phyloP scores from a whole-genome alignment of 768 basidiomycete species.

The Xerocomellus intermedius region DNA sequence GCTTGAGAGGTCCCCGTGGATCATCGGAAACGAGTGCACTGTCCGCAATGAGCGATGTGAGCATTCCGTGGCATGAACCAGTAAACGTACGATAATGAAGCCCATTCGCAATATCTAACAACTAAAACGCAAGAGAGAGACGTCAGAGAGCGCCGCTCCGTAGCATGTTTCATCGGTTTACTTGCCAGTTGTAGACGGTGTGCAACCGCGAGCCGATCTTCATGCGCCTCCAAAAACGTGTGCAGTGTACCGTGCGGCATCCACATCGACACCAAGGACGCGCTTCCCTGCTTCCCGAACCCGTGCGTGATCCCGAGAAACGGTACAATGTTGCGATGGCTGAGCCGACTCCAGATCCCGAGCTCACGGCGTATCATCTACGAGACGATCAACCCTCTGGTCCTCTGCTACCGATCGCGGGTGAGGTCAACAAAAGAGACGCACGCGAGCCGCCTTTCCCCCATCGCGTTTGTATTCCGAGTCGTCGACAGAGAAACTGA shows the following conservation, averaged over 20 bases:
- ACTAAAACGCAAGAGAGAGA: neutral
- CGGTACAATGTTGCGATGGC: neutral
- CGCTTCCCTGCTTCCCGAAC: slow-evolving; percentile 5
- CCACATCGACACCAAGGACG: slow-evolving; percentile 7
- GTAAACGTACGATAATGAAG: slow-evolving; percentile 2
- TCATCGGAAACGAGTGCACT: slow-evolving; percentile 13
- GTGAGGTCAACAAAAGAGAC: neutral
- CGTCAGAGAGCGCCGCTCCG: neutral
- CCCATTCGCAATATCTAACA: slow-evolving; percentile 8
- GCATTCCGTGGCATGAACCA: neutral
- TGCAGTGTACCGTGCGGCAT: slow-evolving; percentile 8
- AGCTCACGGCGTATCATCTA: slow-evolving; percentile 9
- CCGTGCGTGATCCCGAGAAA: slow-evolving; percentile 4
- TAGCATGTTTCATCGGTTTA: neutral
- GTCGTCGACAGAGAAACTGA: slow-evolving; percentile 7
- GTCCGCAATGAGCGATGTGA: neutral
- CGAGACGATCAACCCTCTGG: neutral
- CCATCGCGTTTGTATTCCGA: neutral
- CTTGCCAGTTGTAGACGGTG: slow-evolving; percentile 7
- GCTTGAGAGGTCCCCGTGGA: slow-evolving; percentile 9
- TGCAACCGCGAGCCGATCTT: neutral
- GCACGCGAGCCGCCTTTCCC: neutral
- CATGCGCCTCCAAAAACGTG: neutral
- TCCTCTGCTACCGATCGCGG: too few relatives aligned
- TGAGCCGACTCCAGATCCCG: slow-evolving; percentile 3